Evolutionary conservation across 2,329 filamentous ascomycete genomes (phyloP), one percentile per base, ranked within the genome.

Genomic region (Cryphonectria radicalis): DNA sequence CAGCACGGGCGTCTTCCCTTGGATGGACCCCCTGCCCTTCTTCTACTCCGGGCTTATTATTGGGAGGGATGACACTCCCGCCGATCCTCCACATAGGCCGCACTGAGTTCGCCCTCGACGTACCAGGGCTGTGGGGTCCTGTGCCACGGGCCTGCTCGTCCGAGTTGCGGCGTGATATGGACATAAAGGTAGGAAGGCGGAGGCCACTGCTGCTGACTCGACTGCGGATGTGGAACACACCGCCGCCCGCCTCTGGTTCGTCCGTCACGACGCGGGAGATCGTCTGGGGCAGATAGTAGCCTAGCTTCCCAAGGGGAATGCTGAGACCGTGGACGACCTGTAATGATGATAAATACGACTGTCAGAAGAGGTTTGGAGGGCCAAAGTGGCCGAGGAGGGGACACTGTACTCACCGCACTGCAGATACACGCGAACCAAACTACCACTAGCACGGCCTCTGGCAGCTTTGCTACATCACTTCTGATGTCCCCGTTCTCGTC

Each of bases 371-470:
- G 32, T 28, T 28, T 28, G n/a, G n/a, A 46, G 4, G 37, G 42
- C 40, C 19, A 42, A 55, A 63, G 40, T 43, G 70, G 70, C 53
- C 64, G 42, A 59, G 35, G 50, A 40, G 7, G 28, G 13, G 7
- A 13, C 7, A n/a, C 50, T 73, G n/a, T 50, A 85, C 90, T 85
- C 82, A 94, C 92, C 72, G 97, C 91, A 74, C 93, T 96, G 81
- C 92, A 95, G 28, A 96, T 89, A 11, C 89, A 87, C 67, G 97
- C 81, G 77, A 97, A 97, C 94, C 94, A 97, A 25, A 97, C 91
- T 0, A 97, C 88, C 0, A 95, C 85, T 1, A 84, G 85, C 67
- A 93, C 87, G 0, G 89, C 85, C 74, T 97, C 92, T 5, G 84
- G 84, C 1, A 97, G 82, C 11, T 87, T 81, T 43, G 82, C 81